Percentiles rank a stretch among this genome's conserved stretches.
These are phyloP conservation scores for Tuber aestivum DNA, from an alignment of 495 filamentous ascomycete genomes.

Conservation along the genomic window DNA sequence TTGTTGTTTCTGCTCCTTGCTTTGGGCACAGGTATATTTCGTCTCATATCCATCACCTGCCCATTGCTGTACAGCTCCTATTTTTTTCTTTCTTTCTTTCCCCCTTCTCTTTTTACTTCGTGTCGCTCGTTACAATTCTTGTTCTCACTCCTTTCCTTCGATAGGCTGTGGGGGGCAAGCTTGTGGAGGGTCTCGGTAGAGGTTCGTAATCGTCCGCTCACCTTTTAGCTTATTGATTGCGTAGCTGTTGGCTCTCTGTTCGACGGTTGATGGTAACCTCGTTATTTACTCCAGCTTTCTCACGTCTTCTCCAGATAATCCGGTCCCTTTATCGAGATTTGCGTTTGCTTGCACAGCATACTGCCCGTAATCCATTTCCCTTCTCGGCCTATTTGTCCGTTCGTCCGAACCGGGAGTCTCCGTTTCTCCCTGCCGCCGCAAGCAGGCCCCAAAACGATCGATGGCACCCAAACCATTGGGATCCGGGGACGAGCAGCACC, in stretches of 20 bases:
- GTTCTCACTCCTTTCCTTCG: background rate
- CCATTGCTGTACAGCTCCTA: background rate
- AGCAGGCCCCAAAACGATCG: conserved; percentile 16
- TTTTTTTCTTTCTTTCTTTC: background rate
- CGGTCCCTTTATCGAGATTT: background rate
- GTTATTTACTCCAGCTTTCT: background rate
- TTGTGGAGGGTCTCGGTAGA: background rate
- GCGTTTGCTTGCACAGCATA: background rate
- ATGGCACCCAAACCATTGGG: conserved; percentile 50
- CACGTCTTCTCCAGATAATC: background rate
- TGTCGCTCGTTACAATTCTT: background rate
- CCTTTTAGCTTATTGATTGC: background rate
- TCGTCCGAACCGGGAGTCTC: background rate
- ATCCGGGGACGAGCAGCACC: conserved; percentile 10
- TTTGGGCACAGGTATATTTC: background rate
- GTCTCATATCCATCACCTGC: background rate
- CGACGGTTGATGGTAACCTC: background rate
- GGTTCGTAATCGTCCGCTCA: conserved; percentile 1
- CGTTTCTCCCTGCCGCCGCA: conserved; percentile 4
- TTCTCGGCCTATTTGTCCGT: background rate
- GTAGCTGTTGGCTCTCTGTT: background rate
- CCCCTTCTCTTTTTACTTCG: background rate
- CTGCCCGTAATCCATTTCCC: background rate
- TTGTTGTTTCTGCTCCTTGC: background rate
- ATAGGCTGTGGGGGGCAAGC: background rate